Conservation (phyloP, 495 filamentous ascomycete species). For the Neurospora africana region DNA sequence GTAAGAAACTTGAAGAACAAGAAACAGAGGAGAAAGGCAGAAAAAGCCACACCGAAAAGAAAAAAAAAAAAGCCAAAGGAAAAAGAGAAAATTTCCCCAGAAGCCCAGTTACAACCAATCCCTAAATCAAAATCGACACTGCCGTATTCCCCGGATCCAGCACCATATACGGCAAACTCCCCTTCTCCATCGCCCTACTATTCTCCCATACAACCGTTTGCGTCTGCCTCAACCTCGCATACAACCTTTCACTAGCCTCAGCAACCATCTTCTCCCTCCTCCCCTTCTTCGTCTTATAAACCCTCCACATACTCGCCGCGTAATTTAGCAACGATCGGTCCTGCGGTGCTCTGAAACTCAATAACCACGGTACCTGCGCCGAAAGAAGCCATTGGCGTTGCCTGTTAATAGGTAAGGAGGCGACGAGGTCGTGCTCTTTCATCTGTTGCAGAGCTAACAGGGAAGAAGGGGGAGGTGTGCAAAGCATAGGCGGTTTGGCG, state of each 20-base stretch:
- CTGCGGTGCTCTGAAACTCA: slow-evolving; percentile 32
- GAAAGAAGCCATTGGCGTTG: slow-evolving; percentile 32
- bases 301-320: slow-evolving; percentile 23
- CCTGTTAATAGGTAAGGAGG: slow-evolving; percentile 29
- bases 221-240: slow-evolving; percentile 16
- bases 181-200: slow-evolving; percentile 19
- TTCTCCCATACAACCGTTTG: slow-evolving; percentile 16
- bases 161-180: slow-evolving; percentile 31
- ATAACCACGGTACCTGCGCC: slow-evolving; percentile 33
- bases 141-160: slow-evolving; percentile 31
- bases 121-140: slow-evolving; percentile 29
- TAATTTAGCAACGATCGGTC: slow-evolving; percentile 29
- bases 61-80: no score
- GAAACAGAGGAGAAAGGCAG: not conserved
- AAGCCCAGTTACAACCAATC: no score
- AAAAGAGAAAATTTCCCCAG: no score
- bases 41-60: no score
- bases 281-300: slow-evolving; percentile 15
- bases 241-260: slow-evolving; percentile 17
- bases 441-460: slow-evolving; percentile 16
- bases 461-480: slow-evolving; percentile 19
- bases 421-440: slow-evolving; percentile 27
- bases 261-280: slow-evolving; percentile 6
- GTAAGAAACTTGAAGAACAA: not conserved
- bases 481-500: slow-evolving; percentile 34